A percentile compares a stretch with the other conserved stretches of the same genome.
Evolutionary conservation across 768 basidiomycete genomes (phyloP).

Genomic region (Serendipita vermifera): DNA sequence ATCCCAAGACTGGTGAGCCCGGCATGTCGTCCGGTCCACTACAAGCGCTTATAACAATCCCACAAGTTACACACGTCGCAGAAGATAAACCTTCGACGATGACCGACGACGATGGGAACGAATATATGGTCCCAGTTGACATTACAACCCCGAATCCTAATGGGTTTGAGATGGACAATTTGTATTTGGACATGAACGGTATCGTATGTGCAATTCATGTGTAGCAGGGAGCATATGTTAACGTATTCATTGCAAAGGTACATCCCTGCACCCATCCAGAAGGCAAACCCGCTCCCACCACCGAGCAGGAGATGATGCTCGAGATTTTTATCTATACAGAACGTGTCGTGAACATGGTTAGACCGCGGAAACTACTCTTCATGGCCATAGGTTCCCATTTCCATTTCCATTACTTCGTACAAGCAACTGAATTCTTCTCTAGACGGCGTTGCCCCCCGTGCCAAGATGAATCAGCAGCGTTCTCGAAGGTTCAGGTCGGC

Average conservation of each 20-base stretch:
- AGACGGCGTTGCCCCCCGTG: constrained; percentile 96
- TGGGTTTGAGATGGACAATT: constrained; percentile 84
- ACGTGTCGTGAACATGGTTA: constrained; percentile 90
- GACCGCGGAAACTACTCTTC: constrained; percentile 88
- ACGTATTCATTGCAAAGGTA: constrained; percentile 36
- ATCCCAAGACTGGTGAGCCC: constrained; percentile 82
- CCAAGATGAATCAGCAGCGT: constrained; percentile 99
- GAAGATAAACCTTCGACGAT: constrained; percentile 69
- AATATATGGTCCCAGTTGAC: constrained; percentile 62
- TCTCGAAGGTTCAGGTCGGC: constrained; percentile 90
- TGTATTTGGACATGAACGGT: constrained; percentile 99
- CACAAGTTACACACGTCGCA: constrained; percentile 55
- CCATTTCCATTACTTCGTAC: not conserved
- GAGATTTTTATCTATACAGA: constrained; percentile 96
- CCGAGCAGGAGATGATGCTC: constrained; percentile 98
- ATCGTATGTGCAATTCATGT: constrained; percentile 51
- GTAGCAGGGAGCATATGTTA: not conserved
- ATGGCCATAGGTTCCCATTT: constrained; percentile 83
- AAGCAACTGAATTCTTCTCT: constrained; percentile 10
- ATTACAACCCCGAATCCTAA: constrained; percentile 83
- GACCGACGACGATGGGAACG: constrained; percentile 46
- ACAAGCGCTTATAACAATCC: not conserved
- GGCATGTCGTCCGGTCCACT: not conserved
- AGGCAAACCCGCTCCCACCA: constrained; percentile 94
- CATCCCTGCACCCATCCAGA: constrained; percentile 99